Evolutionary conservation across 495 filamentous ascomycete genomes (phyloP), one percentile per base, ranked within the genome.

Genomic region (Aspergillus ostianus): DNA sequence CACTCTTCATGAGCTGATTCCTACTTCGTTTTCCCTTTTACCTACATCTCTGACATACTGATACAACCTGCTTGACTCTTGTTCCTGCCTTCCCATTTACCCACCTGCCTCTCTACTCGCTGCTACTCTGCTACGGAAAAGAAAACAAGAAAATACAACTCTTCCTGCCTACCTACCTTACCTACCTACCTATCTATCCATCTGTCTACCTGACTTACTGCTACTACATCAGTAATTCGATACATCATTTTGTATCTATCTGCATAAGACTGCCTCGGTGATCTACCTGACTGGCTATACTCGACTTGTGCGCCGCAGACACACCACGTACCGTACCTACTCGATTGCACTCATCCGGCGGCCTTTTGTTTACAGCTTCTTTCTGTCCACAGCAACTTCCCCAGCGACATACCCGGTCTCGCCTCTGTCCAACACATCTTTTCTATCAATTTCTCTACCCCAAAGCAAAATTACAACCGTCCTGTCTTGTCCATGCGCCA

Each of bases 1-100:
- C 45, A 48, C 36, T 58, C n/a, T 18, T 58, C 41, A 21, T 56
- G 58, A 61, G n/a, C n/a, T n/a, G n/a, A n/a, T n/a, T n/a, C n/a
- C n/a, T n/a, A 20, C n/a, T 18, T 32, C 1, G 13, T 21, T 26
- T 26, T 9, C n/a, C 27, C 32, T 44, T 23, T 46, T 32, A 7
- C 30, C 30, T 32, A 32, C 10, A 32, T 29, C 45, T 54, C 27
- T 21, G 2, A 41, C 36, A 41, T 41, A 41, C 47, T 47, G 46
- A 7, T 15, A 21, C 46, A 18, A 18, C 4, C 46, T 21, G 1
- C n/a, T 1, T 8, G n/a, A 8, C 10, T 49, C 13, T 21, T n/a
- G 3, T 49, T 5, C n/a, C n/a, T 49, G 0, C 15, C 18, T 21
- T 2, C 47, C 18, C 21, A 49, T n/a, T n/a, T 20, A 49, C 47